A percentile compares a stretch with the other conserved stretches of the same genome.
Conservation (phyloP, 371 early-diverging fungal species). For the Mortierella sp. region DNA sequence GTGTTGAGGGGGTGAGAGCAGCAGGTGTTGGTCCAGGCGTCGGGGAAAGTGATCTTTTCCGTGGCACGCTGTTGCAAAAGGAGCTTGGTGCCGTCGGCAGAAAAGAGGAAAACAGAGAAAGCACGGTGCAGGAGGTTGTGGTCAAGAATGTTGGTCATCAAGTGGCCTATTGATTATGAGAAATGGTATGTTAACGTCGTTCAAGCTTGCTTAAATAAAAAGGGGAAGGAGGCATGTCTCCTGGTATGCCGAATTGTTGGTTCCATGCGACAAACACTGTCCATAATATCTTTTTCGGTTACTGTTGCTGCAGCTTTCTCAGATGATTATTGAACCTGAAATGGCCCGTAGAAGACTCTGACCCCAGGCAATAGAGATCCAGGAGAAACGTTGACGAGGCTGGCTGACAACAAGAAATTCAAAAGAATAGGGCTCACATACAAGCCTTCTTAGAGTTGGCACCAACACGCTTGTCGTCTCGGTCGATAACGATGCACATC, state of each 20-base stretch:
- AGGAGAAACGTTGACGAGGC: too few relatives aligned
- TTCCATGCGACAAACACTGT: too few relatives aligned
- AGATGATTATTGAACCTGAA: too few relatives aligned
- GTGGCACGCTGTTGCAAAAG: conserved; percentile 93
- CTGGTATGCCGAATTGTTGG: too few relatives aligned
- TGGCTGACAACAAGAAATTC: background rate
- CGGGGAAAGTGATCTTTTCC: conserved; percentile 98
- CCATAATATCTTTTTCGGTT: too few relatives aligned
- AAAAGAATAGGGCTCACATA: conserved; percentile 55
- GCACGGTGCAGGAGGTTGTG: conserved; percentile 94
- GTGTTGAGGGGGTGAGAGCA: conserved; percentile 95
- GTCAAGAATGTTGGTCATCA: conserved; percentile 87
- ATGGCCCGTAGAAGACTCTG: too few relatives aligned
- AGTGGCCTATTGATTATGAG: conserved; percentile 75
- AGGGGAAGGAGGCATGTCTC: too few relatives aligned
- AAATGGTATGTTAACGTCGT: too few relatives aligned
- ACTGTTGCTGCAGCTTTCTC: too few relatives aligned
- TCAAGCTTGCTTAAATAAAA: too few relatives aligned
- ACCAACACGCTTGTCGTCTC: conserved; percentile 85
- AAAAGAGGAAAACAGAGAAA: conserved; percentile 96
- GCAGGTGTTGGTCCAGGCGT: conserved; percentile 97
- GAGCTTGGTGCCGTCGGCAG: conserved; percentile 75
- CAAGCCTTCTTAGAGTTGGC: conserved; percentile 93
- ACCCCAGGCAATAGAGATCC: background rate
- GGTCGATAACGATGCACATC: conserved; percentile 95